Evolutionary conservation across 2,329 filamentous ascomycete species (phyloP).

Genomic region (Dothiorella sarmentorum): DNA sequence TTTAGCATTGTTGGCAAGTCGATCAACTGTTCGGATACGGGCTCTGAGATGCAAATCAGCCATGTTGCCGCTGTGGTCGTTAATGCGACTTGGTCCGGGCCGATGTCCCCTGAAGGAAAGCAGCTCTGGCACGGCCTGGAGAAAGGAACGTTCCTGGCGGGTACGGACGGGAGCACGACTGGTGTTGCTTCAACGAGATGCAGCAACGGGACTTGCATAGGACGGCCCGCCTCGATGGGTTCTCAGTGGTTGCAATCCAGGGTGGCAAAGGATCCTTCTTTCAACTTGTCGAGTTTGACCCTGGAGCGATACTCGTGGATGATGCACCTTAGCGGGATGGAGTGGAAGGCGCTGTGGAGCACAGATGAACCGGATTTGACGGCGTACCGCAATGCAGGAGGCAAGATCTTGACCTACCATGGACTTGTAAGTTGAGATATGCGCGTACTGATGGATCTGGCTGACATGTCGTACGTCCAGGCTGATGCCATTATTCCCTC

Average conservation of each 20-base stretch:
- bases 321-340: constrained; percentile 24
- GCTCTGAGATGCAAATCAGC: constrained; percentile 6
- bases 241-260: constrained; percentile 2
- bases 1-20: constrained; percentile 19
- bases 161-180: neutral
- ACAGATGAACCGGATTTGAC: constrained; percentile 27
- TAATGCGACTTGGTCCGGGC: constrained; percentile 23
- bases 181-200: neutral
- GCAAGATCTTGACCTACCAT: constrained; percentile 31
- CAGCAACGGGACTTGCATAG: constrained; percentile 16
- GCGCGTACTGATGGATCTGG: no score
- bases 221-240: constrained; percentile 19
- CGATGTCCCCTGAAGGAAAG: constrained; percentile 20
- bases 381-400: constrained; percentile 24
- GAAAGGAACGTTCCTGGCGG: constrained; percentile 20
- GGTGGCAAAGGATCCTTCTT: constrained; percentile 12
- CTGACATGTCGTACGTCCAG: neutral
- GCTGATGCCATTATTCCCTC: constrained; percentile 28
- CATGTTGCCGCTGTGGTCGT: constrained; percentile 21
- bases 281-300: constrained; percentile 22
- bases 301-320: constrained; percentile 12
- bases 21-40: constrained; percentile 19
- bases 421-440: constrained; percentile 23
- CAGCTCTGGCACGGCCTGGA: constrained; percentile 23
- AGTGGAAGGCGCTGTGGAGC: constrained; percentile 27